These are phyloP conservation scores for Schizosaccharomyces japonicus DNA, from an alignment of 805 yeast species.

Conservation along the genomic window DNA sequence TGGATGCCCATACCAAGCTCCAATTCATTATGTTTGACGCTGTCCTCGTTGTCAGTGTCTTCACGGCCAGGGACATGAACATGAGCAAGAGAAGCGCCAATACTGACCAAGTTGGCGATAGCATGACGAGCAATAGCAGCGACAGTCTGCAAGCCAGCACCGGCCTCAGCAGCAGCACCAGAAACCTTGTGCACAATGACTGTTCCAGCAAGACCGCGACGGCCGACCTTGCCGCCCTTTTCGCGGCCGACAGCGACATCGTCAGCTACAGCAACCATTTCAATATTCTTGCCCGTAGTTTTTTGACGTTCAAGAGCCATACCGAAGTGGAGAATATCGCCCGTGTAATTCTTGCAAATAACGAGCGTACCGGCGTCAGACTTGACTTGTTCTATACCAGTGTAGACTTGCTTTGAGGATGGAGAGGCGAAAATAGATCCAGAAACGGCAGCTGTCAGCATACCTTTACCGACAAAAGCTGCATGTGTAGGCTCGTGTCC, in stretches of 20 bases:
- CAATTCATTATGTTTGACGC: conserved; percentile 36
- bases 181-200: conserved; percentile 62
- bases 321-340: conserved; percentile 82
- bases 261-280: conserved; percentile 59
- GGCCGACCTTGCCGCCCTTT: conserved; percentile 76
- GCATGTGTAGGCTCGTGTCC: conserved; percentile 93
- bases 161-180: conserved; percentile 41
- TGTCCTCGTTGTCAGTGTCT: conserved; percentile 20
- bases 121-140: conserved; percentile 35
- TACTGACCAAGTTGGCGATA: conserved; percentile 48
- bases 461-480: conserved; percentile 69
- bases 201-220: conserved; percentile 88
- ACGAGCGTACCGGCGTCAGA: conserved; percentile 35
- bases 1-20: conserved; percentile 93
- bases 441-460: conserved; percentile 66
- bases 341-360: conserved; percentile 79
- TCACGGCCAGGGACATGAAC: conserved; percentile 67
- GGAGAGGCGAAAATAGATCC: conserved; percentile 92
- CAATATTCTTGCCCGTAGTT: conserved; percentile 47
- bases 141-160: conserved; percentile 26
- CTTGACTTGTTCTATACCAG: conserved; percentile 25
- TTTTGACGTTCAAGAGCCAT: conserved; percentile 59
- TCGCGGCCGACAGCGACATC: conserved; percentile 85
- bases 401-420: conserved; percentile 62
- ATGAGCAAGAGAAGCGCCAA: conserved; percentile 75